Evolutionary conservation across 208 protist genomes (phyloP).

Genomic region (Trypanosomatidae sp.): DNA sequence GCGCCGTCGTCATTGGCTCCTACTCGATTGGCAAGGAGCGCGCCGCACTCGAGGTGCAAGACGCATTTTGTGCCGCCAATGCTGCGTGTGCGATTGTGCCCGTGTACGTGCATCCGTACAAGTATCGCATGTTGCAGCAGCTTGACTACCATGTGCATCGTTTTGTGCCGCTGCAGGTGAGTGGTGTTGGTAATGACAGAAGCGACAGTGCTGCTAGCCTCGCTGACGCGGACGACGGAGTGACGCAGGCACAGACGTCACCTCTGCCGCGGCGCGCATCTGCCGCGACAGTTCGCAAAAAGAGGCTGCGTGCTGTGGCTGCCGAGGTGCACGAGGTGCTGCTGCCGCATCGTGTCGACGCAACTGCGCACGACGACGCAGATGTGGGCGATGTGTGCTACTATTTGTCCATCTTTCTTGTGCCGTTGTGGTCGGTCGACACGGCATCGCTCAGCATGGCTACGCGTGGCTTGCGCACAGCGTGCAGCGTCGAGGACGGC

Average conservation of each 20-base stretch:
- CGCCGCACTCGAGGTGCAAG: constrained; percentile 63
- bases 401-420: constrained; percentile 18
- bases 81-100: constrained; percentile 4
- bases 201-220: too few species aligned
- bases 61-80: constrained; percentile 14
- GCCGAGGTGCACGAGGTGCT: too few species aligned
- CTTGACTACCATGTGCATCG: background rate
- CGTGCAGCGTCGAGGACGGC: too few species aligned
- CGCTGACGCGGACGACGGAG: too few species aligned
- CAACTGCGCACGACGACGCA: background rate
- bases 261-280: too few species aligned
- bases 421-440: constrained; percentile 24
- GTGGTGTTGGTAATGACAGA: background rate
- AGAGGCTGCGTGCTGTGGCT: too few species aligned
- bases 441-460: too few species aligned
- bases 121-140: constrained; percentile 5
- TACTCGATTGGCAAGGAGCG: constrained; percentile 89
- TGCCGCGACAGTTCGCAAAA: background rate
- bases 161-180: background rate
- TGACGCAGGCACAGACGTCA: too few species aligned
- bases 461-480: too few species aligned
- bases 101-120: constrained; percentile 19
- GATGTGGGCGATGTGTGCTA: background rate
- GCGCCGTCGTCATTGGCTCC: constrained; percentile 74
- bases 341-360: too few species aligned